Percentiles rank a stretch among this genome's conserved stretches.
Evolutionary conservation across 2,329 filamentous ascomycete species (phyloP).

Genomic region (Dothidotthia symphoricarpi): DNA sequence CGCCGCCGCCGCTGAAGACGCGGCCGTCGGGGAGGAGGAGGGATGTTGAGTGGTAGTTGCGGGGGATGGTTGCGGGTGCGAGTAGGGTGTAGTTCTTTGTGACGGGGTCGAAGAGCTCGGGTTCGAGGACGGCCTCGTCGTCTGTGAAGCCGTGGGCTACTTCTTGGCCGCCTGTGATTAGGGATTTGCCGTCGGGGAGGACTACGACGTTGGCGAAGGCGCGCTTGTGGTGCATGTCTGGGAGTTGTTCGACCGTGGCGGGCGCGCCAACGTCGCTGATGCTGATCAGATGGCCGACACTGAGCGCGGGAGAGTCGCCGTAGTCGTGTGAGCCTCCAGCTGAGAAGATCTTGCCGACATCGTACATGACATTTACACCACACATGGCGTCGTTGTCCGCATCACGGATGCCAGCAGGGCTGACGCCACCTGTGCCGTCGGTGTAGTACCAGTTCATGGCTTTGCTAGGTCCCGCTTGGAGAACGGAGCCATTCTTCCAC

Average conservation of each 20-base stretch:
- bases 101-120: conserved; percentile 22
- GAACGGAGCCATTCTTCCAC: conserved; percentile 37
- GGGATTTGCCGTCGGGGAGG: conserved; percentile 24
- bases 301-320: conserved; percentile 7
- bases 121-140: conserved; percentile 11
- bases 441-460: conserved; percentile 58
- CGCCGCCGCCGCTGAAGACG: conserved; percentile 22
- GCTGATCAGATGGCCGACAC: conserved; percentile 15
- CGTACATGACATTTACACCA: conserved; percentile 51
- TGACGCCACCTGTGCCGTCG: conserved; percentile 42
- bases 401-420: conserved; percentile 45
- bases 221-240: conserved; percentile 15
- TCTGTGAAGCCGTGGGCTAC: conserved; percentile 16
- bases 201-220: conserved; percentile 21
- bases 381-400: conserved; percentile 36
- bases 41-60: conserved; percentile 24
- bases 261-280: conserved; percentile 16
- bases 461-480: conserved; percentile 54
- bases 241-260: conserved; percentile 8
- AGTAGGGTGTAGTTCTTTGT: conserved; percentile 18
- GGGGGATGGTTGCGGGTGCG: conserved; percentile 12
- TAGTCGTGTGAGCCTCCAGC: conserved; percentile 19
- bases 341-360: conserved; percentile 43
- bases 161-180: conserved; percentile 23
- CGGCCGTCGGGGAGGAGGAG: conserved; percentile 23